A percentile compares a stretch with the other conserved stretches of the same genome.
Conservation (phyloP, 2,329 filamentous ascomycete species). For the Thyridium curvatum region DNA sequence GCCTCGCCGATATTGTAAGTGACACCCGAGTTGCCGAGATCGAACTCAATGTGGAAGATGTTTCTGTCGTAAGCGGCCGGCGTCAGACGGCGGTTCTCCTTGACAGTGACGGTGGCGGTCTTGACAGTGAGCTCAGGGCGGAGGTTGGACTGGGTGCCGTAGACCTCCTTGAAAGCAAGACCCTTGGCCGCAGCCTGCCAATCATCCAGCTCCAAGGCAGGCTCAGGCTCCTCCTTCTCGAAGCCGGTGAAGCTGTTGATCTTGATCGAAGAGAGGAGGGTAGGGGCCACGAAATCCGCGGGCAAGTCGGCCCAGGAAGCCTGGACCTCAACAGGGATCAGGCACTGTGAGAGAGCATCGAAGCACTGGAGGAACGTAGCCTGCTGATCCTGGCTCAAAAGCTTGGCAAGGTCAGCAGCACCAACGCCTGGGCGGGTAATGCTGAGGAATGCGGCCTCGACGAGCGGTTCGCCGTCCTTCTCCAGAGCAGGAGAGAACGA, state of each 20-base stretch:
- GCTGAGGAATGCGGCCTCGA: constrained; percentile 79
- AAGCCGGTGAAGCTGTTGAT: constrained; percentile 79
- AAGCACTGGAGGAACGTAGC: constrained; percentile 47
- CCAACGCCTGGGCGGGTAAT: constrained; percentile 64
- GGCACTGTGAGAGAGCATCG: constrained; percentile 61
- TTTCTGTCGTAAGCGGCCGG: constrained; percentile 88
- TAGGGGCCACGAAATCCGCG: constrained; percentile 44
- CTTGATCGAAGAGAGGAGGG: constrained; percentile 59
- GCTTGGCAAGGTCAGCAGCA: constrained; percentile 56
- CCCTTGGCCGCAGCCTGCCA: constrained; percentile 85
- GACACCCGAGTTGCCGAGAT: constrained; percentile 83
- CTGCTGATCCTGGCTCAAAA: constrained; percentile 51
- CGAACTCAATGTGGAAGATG: constrained; percentile 99
- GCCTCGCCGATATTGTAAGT: constrained; percentile 97
- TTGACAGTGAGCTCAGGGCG: constrained; percentile 82
- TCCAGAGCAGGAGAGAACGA: constrained; percentile 61
- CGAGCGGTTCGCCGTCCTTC: constrained; percentile 57
- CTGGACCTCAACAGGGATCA: constrained; percentile 70
- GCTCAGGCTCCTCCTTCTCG: constrained; percentile 68
- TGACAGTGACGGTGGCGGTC: constrained; percentile 82
- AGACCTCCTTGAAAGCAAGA: constrained; percentile 91
- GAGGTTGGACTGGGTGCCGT: constrained; percentile 64
- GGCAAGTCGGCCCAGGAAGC: constrained; percentile 72
- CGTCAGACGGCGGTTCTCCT: constrained; percentile 92
- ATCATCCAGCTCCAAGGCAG: constrained; percentile 57